Percentiles rank a stretch among this genome's conserved stretches.
These are phyloP conservation scores for Alternaria sp. DNA, from an alignment of 2,329 filamentous ascomycete species.

Conservation along the genomic window DNA sequence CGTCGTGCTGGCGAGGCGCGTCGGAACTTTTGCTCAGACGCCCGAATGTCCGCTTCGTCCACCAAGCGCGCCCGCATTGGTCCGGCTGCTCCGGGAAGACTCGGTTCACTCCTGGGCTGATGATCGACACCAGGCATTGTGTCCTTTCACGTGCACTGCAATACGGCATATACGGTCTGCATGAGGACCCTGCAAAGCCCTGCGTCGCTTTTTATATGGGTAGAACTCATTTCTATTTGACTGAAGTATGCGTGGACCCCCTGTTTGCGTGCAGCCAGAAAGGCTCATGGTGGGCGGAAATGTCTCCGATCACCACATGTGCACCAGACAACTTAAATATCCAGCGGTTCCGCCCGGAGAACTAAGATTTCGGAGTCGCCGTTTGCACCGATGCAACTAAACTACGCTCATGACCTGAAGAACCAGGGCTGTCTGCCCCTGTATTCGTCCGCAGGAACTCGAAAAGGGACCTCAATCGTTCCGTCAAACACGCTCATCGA, in stretches of 20 bases:
- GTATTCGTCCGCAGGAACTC: conserved; percentile 63
- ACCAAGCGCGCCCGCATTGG: conserved; percentile 16
- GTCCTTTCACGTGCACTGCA: not conserved
- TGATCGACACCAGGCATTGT: conserved; percentile 7
- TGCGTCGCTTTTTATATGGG: not conserved
- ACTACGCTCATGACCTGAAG: conserved; percentile 27
- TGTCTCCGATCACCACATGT: not conserved
- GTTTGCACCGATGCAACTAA: not conserved
- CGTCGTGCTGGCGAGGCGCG: not conserved
- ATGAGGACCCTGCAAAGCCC: not conserved
- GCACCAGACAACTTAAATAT: not conserved
- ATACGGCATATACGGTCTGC: not conserved
- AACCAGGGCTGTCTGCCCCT: conserved; percentile 55
- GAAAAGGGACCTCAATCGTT: conserved; percentile 68
- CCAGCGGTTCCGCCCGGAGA: not conserved
- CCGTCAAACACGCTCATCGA: conserved; percentile 60
- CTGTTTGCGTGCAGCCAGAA: not conserved
- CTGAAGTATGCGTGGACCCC: not conserved
- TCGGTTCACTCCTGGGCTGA: not conserved
- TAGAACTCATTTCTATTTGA: not conserved
- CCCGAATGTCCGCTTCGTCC: conserved; percentile 18
- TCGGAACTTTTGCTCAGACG: conserved; percentile 2
- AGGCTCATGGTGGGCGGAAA: not conserved
- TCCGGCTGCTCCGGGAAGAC: conserved; percentile 16
- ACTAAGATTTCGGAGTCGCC: not conserved